These are phyloP conservation scores for Acidiella bohemica DNA, from an alignment of 495 filamentous ascomycete species.

Conservation along the genomic window DNA sequence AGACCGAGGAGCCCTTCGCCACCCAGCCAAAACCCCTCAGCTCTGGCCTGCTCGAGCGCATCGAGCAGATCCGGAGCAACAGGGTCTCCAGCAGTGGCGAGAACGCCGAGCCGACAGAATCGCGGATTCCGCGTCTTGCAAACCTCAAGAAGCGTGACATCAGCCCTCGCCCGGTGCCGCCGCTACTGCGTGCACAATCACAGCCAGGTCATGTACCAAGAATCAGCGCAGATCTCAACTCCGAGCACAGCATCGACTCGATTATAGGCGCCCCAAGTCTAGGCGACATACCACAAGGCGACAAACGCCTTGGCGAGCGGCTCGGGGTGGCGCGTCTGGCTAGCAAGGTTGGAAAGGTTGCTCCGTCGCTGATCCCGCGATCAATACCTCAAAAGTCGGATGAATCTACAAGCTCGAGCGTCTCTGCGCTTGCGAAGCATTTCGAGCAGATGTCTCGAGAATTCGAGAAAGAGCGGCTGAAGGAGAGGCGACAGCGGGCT, in stretches of 20 bases:
- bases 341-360: constrained; percentile 18
- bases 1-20: constrained; percentile 12
- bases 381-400: constrained; percentile 56
- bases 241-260: constrained; percentile 7
- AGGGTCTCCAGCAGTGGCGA: neutral
- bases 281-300: constrained; percentile 6
- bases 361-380: constrained; percentile 65
- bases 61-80: constrained; percentile 20
- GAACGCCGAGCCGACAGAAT: constrained; percentile 1
- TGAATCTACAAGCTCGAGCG: constrained; percentile 43
- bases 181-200: constrained; percentile 55
- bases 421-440: constrained; percentile 80
- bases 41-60: constrained; percentile 17
- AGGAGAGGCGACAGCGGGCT: constrained; percentile 67
- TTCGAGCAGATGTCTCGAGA: constrained; percentile 94
- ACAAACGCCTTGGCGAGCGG: constrained; percentile 24
- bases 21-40: constrained; percentile 12
- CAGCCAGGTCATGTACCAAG: constrained; percentile 41
- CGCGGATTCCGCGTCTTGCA: constrained; percentile 24
- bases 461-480: constrained; percentile 86
- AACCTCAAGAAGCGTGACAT: constrained; percentile 30
- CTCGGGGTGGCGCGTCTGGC: constrained; percentile 17
- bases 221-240: constrained; percentile 8
- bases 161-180: constrained; percentile 33
- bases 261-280: neutral